Evolutionary conservation across 768 basidiomycete species (phyloP).

Genomic region (Agaricus blazei): DNA sequence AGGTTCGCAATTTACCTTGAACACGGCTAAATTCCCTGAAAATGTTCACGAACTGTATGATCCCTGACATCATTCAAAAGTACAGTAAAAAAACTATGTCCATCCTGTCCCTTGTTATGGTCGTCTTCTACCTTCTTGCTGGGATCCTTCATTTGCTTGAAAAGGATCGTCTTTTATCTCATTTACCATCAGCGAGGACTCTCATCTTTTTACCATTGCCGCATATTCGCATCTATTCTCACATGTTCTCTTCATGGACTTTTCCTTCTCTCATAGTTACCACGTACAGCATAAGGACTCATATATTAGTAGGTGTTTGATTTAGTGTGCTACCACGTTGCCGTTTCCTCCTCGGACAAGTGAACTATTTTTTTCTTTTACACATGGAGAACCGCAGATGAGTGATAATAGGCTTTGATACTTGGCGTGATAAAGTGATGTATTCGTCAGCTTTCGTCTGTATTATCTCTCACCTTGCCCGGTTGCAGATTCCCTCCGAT

Average conservation of each 20-base stretch:
- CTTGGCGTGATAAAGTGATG: too few relatives aligned
- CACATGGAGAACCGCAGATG: not conserved
- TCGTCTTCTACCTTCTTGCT: not conserved
- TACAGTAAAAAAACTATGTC: not conserved
- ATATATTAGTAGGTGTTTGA: not conserved
- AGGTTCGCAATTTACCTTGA: constrained; percentile 58
- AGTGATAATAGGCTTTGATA: too few relatives aligned
- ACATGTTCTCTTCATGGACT: constrained; percentile 3
- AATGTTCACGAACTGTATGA: not conserved
- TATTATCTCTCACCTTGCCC: too few relatives aligned
- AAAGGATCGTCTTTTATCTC: not conserved
- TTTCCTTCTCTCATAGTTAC: not conserved
- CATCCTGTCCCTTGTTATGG: not conserved
- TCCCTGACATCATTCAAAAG: constrained; percentile 1
- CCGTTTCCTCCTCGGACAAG: not conserved
- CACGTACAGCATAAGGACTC: not conserved
- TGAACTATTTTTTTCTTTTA: not conserved
- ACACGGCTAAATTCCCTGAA: not conserved
- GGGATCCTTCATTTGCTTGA: not conserved
- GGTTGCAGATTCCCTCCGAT: too few relatives aligned
- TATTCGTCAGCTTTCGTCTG: too few relatives aligned
- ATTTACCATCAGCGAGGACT: not conserved
- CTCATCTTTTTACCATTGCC: not conserved
- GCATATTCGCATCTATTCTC: not conserved
- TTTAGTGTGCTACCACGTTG: not conserved